A percentile compares a stretch with the other conserved stretches of the same genome.
phyloP scores from a whole-genome alignment of 768 basidiomycete species.

The Cystobasidiopsis lactophilus region DNA sequence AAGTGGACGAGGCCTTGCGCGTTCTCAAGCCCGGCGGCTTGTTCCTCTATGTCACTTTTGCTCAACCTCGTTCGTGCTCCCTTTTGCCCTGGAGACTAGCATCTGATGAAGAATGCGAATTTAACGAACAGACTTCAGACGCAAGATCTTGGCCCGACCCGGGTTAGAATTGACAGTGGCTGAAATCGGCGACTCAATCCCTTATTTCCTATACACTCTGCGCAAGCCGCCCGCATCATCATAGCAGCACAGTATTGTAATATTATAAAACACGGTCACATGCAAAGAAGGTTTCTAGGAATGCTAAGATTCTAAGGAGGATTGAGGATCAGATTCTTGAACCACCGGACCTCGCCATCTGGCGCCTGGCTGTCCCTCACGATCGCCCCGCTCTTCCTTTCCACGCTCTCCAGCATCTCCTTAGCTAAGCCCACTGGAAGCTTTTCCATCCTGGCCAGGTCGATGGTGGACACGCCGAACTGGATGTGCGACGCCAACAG shows the following conservation, averaged over 20 bases:
- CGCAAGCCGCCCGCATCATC: too few species aligned
- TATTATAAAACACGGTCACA: too few species aligned
- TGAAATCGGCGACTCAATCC: not conserved
- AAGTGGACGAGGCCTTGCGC: constrained; percentile 53
- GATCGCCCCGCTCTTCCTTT: constrained; percentile 40
- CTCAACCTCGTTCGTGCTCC: not conserved
- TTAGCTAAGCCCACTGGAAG: constrained; percentile 48
- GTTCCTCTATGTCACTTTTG: not conserved
- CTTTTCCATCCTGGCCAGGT: constrained; percentile 48
- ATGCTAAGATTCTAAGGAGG: too few species aligned
- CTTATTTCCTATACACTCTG: not conserved
- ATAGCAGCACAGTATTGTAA: too few species aligned
- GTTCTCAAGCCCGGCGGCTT: not conserved
- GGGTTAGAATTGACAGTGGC: not conserved
- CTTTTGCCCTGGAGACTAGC: too few species aligned
- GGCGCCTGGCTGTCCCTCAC: constrained; percentile 48
- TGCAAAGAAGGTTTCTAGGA: too few species aligned
- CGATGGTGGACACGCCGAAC: constrained; percentile 32
- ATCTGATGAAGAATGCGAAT: too few species aligned
- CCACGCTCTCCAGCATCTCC: constrained; percentile 58
- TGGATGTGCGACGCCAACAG: not conserved
- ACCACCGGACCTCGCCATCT: constrained; percentile 19
- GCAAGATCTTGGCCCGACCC: not conserved
- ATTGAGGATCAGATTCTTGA: constrained; percentile 5
- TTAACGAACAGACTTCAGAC: not conserved